These are phyloP conservation scores for Jamesozyma spencerorum DNA, from an alignment of 805 yeast genomes.

Conservation along the genomic window DNA sequence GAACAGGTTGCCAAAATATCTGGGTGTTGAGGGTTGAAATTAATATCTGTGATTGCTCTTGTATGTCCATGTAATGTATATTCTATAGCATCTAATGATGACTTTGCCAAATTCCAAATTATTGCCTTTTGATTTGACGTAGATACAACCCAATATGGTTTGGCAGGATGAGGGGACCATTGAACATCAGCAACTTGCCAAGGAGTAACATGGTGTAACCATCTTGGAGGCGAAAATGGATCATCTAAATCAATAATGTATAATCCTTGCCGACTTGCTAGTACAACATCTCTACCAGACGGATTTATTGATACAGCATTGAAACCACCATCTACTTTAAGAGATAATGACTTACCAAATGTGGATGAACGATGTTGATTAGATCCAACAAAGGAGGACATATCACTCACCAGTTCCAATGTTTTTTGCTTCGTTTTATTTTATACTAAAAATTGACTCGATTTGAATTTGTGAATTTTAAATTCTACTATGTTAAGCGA, in stretches of 20 bases:
- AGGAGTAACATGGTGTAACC: conserved; percentile 83
- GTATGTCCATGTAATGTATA: conserved; percentile 83
- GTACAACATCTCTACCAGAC: conserved; percentile 83
- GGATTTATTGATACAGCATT: conserved; percentile 88
- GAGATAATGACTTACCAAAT: conserved; percentile 71
- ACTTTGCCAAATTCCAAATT: conserved; percentile 79
- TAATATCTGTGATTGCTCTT: conserved; percentile 91
- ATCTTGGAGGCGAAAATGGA: conserved; percentile 89
- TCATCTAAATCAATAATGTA: conserved; percentile 89
- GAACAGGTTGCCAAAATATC: conserved; percentile 87
- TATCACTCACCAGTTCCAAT: too few species aligned
- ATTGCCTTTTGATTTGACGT: conserved; percentile 93
- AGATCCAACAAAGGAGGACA: conserved; percentile 1
- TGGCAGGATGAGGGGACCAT: conserved; percentile 87
- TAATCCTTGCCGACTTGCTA: conserved; percentile 75
- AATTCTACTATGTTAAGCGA: too few species aligned
- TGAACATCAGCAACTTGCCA: conserved; percentile 99
- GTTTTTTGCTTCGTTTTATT: too few species aligned
- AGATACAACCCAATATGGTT: conserved; percentile 86
- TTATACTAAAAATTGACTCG: too few species aligned
- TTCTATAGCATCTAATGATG: conserved; percentile 66
- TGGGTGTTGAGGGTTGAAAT: conserved; percentile 81
- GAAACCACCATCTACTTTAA: conserved; percentile 84
- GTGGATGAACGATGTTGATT: conserved; percentile 38
- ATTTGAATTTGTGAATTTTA: too few species aligned